A percentile compares a stretch with the other conserved stretches of the same genome.
Evolutionary conservation across 2,329 filamentous ascomycete species (phyloP).

Genomic region (Diaporthe australafricana): DNA sequence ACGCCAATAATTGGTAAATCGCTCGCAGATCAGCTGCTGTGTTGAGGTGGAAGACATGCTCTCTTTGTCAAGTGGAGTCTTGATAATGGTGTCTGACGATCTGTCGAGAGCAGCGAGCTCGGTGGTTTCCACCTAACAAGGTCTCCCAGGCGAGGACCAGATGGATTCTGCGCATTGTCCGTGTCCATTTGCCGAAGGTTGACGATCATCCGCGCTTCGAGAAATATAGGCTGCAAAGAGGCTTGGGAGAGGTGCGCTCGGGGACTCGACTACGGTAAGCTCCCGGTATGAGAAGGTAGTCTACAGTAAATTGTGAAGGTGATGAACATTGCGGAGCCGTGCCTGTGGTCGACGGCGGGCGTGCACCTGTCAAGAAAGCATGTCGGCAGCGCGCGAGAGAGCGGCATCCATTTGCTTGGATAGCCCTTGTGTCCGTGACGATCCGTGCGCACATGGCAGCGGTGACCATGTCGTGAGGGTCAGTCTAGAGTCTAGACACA

Average conservation of each 20-base stretch:
- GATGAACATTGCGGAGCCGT: not conserved
- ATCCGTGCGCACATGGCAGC: conserved; percentile 3
- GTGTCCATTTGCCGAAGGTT: not conserved
- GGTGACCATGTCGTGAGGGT: conserved; percentile 3
- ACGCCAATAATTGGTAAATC: not conserved
- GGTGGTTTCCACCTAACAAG: not conserved
- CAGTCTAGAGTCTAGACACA: no score
- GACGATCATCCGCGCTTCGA: not conserved
- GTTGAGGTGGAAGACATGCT: not conserved
- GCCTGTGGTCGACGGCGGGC: not conserved
- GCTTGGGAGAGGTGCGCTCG: not conserved
- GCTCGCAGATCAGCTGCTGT: not conserved
- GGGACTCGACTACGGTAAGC: not conserved
- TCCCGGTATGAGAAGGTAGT: not conserved
- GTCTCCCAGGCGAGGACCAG: not conserved
- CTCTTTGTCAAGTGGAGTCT: not conserved
- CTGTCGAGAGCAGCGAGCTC: not conserved
- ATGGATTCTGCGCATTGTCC: not conserved
- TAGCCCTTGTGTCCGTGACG: conserved; percentile 14
- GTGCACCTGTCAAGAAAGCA: conserved; percentile 15
- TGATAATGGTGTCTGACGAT: not conserved
- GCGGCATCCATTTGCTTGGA: conserved; percentile 12
- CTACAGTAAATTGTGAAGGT: not conserved
- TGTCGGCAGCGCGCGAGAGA: conserved; percentile 4
- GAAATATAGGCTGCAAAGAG: not conserved